Evolutionary conservation across 2,329 filamentous ascomycete genomes (phyloP).

Genomic region (Elsinoe arachidis): DNA sequence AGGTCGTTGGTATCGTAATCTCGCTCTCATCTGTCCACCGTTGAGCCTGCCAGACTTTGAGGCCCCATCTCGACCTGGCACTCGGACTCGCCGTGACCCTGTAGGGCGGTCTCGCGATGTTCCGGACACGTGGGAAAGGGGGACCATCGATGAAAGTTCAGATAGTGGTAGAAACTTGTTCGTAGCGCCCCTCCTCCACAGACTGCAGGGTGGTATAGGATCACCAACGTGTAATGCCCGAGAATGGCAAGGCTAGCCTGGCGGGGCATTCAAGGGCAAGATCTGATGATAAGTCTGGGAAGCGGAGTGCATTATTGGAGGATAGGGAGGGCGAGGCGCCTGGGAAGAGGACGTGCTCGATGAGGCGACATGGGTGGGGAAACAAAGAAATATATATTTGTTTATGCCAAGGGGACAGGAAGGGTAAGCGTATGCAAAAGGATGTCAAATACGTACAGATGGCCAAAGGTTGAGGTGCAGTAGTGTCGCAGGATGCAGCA

Average conservation of each 20-base stretch:
- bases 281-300: constrained; percentile 1
- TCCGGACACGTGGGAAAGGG: constrained; percentile 4
- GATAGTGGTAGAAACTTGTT: constrained; percentile 8
- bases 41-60: background rate
- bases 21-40: constrained; percentile 5
- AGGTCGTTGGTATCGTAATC: constrained; percentile 3
- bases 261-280: background rate
- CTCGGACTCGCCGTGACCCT: constrained; percentile 3
- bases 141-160: background rate
- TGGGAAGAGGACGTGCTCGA: background rate
- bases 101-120: constrained; percentile 6
- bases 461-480: constrained; percentile 8
- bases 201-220: background rate
- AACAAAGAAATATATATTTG: constrained; percentile 13
- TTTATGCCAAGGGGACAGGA: constrained; percentile 8
- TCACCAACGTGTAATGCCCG: constrained; percentile 2
- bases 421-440: constrained; percentile 9
- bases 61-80: background rate
- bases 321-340: constrained; percentile 6
- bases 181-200: background rate
- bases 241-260: background rate
- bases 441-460: constrained; percentile 11
- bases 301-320: constrained; percentile 10
- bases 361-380: constrained; percentile 5
- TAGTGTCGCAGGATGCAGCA: constrained; percentile 13